Conservation (phyloP, 2,329 filamentous ascomycete genomes). For the Cercospora beticola region DNA sequence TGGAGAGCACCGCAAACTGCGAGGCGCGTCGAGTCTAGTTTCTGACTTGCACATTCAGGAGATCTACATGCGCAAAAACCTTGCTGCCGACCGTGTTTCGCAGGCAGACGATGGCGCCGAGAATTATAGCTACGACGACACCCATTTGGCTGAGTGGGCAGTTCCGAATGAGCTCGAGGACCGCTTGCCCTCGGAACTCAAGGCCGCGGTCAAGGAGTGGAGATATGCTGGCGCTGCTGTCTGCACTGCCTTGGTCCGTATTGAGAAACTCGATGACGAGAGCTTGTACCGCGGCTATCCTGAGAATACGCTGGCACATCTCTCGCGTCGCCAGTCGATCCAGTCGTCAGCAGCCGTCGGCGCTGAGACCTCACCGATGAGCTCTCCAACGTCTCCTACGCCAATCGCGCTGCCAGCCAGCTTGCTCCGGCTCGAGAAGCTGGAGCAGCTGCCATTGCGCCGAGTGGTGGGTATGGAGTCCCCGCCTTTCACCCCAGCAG, state of each 20-base stretch:
- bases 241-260: conserved; percentile 42
- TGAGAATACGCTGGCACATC: conserved; percentile 23
- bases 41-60: background rate
- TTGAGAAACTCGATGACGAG: conserved; percentile 36
- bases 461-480: conserved; percentile 33
- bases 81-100: conserved; percentile 25
- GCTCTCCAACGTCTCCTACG: conserved; percentile 22
- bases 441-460: conserved; percentile 17
- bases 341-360: conserved; percentile 13
- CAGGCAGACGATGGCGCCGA: conserved; percentile 32
- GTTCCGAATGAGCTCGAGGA: conserved; percentile 41
- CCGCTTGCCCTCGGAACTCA: conserved; percentile 40
- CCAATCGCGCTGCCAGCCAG: conserved; percentile 10
- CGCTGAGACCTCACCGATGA: conserved; percentile 19
- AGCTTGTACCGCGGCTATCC: conserved; percentile 38
- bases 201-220: conserved; percentile 39
- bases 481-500: conserved; percentile 36
- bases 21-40: background rate
- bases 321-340: conserved; percentile 21
- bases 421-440: conserved; percentile 19
- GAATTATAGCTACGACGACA: conserved; percentile 39
- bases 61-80: conserved; percentile 28
- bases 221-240: conserved; percentile 49
- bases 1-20: background rate
- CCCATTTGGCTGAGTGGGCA: conserved; percentile 42